Evolutionary conservation across 768 basidiomycete genomes (phyloP).

Genomic region (Cystofilobasidium capitatum): DNA sequence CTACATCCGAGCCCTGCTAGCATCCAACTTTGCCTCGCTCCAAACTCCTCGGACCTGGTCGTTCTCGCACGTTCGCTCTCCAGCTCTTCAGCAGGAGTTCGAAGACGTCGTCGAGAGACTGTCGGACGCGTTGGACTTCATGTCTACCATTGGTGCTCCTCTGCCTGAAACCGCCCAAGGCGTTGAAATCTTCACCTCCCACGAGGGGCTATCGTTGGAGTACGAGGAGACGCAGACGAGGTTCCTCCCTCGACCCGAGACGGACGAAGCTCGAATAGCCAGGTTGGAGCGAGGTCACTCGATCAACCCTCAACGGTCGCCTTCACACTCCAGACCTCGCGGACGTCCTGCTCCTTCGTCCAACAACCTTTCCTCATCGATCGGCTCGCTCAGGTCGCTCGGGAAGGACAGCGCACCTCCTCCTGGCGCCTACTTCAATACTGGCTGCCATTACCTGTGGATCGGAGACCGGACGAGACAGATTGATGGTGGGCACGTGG

Average conservation of each 20-base stretch:
- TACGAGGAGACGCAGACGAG: constrained; percentile 90
- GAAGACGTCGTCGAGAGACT: constrained; percentile 73
- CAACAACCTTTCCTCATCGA: background rate
- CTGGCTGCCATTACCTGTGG: constrained; percentile 51
- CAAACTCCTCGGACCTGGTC: constrained; percentile 88
- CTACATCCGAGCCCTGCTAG: constrained; percentile 75
- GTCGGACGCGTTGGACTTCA: constrained; percentile 87
- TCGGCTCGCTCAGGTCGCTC: background rate
- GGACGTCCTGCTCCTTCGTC: background rate
- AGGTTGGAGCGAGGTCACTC: constrained; percentile 2
- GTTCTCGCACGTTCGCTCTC: constrained; percentile 77
- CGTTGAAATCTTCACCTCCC: constrained; percentile 44
- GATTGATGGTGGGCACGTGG: constrained; percentile 83
- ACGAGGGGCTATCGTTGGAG: constrained; percentile 84
- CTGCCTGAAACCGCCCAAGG: constrained; percentile 32
- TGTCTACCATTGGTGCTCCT: constrained; percentile 71
- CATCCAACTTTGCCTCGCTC: constrained; percentile 86
- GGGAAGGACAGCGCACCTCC: background rate
- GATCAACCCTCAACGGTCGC: background rate
- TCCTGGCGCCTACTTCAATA: constrained; percentile 17
- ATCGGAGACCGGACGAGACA: constrained; percentile 93
- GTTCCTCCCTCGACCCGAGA: background rate
- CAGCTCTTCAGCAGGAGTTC: constrained; percentile 61
- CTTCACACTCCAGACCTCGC: background rate
- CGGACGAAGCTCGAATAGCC: background rate